Conservation (phyloP, 345 rosid genomes). For the Kandelia obovata region DNA sequence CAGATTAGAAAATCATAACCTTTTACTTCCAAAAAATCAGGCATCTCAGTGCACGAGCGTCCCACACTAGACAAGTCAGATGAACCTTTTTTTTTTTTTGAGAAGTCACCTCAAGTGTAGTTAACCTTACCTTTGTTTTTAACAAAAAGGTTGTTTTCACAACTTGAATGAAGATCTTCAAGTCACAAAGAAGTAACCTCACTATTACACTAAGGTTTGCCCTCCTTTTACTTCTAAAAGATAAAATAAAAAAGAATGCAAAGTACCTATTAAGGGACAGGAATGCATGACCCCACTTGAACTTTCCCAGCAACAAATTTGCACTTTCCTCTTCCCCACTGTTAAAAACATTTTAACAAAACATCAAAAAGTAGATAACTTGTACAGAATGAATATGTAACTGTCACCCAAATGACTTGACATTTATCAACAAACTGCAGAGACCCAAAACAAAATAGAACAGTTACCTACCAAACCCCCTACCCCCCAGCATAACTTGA, state of each 20-base stretch:
- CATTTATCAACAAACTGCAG: not conserved
- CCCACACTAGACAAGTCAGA: no score
- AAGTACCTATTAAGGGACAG: slow-evolving; percentile 79
- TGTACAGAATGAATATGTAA: not conserved
- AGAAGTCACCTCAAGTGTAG: no score
- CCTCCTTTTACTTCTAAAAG: not conserved
- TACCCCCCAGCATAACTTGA: not conserved
- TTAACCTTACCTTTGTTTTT: no score
- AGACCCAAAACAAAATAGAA: not conserved
- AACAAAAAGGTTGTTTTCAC: no score
- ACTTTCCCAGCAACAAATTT: slow-evolving; percentile 74
- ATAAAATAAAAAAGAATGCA: not conserved
- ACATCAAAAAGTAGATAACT: not conserved
- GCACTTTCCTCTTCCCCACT: slow-evolving; percentile 93
- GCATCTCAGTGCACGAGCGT: no score
- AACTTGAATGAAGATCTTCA: no score
- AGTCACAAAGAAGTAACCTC: no score
- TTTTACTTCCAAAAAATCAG: no score
- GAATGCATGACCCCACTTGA: slow-evolving; percentile 99
- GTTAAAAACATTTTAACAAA: slow-evolving; percentile 18
- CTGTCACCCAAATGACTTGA: not conserved
- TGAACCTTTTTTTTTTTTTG: no score
- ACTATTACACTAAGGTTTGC: no score
- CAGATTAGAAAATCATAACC: no score
- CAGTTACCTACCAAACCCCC: not conserved